Conservation (phyloP, 257 asterid species). For the Capsicum pubescens region DNA sequence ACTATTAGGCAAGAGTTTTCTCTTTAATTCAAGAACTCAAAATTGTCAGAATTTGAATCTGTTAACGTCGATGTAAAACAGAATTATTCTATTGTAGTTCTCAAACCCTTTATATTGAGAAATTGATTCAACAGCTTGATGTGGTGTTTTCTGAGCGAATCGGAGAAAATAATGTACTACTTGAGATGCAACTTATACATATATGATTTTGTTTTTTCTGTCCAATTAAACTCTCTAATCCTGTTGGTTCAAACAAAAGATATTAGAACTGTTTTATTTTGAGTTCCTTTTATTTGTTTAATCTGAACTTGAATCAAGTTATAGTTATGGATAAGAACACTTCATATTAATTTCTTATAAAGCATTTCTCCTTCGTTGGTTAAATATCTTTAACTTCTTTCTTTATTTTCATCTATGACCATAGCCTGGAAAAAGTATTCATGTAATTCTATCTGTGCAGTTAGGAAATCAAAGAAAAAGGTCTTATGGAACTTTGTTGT, state of each 20-base stretch:
- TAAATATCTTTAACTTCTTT: neutral
- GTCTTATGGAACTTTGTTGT: neutral
- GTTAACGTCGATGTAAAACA: neutral
- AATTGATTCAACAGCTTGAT: neutral
- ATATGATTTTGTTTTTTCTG: neutral
- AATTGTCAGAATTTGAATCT: neutral
- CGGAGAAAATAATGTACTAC: neutral
- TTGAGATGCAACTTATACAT: neutral
- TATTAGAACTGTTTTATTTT: neutral
- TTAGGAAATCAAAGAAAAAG: neutral
- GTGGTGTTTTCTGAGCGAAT: neutral
- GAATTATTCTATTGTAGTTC: neutral
- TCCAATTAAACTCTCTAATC: neutral
- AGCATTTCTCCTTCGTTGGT: neutral
- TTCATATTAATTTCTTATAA: neutral
- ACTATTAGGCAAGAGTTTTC: neutral
- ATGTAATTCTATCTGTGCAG: neutral
- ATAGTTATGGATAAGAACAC: neutral
- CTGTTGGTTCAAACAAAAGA: no score
- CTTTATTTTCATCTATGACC: neutral
- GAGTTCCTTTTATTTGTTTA: neutral
- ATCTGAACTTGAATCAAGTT: neutral
- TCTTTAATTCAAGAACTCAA: neutral
- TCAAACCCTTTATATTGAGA: neutral
- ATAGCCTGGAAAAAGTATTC: neutral